Evolutionary conservation across 169 alveolate genomes (phyloP).

Genomic region (Eimeria tenella): DNA sequence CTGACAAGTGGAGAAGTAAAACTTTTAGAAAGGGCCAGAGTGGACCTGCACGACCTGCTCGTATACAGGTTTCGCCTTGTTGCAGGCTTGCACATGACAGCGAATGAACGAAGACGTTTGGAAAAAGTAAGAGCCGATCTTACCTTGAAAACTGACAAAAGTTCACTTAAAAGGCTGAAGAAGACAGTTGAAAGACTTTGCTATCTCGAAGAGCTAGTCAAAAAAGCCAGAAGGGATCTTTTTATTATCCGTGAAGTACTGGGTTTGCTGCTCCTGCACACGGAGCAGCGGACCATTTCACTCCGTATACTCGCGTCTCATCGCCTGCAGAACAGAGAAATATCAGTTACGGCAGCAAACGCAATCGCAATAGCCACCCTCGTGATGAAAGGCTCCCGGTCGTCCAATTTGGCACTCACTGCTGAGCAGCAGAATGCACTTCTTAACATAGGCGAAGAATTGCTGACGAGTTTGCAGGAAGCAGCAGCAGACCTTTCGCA

Average conservation of each 20-base stretch:
- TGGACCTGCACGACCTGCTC: not conserved
- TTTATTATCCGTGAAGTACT: not conserved
- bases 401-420: not conserved
- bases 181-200: not conserved
- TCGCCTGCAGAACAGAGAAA: not conserved
- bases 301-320: not conserved
- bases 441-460: not conserved
- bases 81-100: not conserved
- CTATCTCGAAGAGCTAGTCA: no score
- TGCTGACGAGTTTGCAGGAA: not conserved
- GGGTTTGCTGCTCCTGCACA: not conserved
- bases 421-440: not conserved
- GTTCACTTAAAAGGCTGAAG: not conserved
- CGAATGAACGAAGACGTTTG: not conserved
- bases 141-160: no score
- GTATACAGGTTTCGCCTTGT: not conserved
- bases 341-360: not conserved
- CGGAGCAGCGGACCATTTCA: conserved; percentile 5
- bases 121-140: not conserved
- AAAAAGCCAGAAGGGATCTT: not conserved
- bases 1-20: not conserved
- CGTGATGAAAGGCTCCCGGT: not conserved
- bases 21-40: not conserved
- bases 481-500: not conserved
- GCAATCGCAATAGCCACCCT: not conserved